Base-by-base conservation (phyloP, 805 yeast species). In the Candida pseudoglaebosa region DNA sequence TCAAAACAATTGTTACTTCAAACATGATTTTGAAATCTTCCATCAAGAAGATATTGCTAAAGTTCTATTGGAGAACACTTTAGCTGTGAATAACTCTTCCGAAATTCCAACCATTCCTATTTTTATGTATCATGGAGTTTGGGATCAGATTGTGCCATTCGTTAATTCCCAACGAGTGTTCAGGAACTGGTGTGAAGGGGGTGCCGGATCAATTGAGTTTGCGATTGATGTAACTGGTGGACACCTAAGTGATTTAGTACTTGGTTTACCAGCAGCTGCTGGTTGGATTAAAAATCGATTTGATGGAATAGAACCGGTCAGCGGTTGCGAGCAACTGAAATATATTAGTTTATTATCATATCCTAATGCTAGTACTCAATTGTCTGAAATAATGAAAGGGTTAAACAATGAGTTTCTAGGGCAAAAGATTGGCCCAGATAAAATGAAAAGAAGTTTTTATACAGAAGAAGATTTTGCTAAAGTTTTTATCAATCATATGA, bases 241-340 rank as follows among this genome's bases (percentile, higher is more conserved):
- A 1, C 68, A 62, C 36, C 36, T 50, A 17, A 38, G 53, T 9
- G 65, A 55, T 31, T 29, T 40, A 6, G 24, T 47, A 9, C 42
- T 43, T 19, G 56, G 57, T 9, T 36, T 42, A 7, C 53, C 52
- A 2, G 57, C 57, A 4, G 59, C 53, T 9, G 40, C 49, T 18
- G 40, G 45, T 2, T 54, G 57, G 59, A 38, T 52, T 1, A 36
- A 39, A 7, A 39, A 47, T 3, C 35, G 37, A 6, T 33, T 60
- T 61, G 34, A 55, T 51, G 33, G 67, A 62, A 19, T 73, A 63
- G 42, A 76, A 67, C 52, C 74, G 65, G 44, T 62, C 64, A 17
- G 70, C 63, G 53, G 77, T 67, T 32, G 77, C 63, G 45, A 67
- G 72, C 72, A 62, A 65, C 50, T 78, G 75, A 82, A 61, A 13